Conservation (phyloP, 768 basidiomycete genomes). For the Termitomyces sp. region DNA sequence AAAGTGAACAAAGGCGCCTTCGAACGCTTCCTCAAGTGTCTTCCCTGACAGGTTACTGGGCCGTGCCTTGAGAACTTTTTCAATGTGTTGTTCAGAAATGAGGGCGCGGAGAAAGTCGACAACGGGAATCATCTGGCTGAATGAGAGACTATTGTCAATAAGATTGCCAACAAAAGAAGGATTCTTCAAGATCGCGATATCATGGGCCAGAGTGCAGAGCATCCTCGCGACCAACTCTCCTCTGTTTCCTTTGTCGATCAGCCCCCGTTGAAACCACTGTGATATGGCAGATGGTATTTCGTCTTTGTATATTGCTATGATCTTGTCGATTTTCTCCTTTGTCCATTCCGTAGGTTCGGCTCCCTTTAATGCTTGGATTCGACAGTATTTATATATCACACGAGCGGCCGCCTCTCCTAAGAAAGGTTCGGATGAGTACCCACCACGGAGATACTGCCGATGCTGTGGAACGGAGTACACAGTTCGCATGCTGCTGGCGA, state of each 20-base stretch:
- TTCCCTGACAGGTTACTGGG: not conserved
- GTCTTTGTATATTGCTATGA: not conserved
- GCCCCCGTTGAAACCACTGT: not conserved
- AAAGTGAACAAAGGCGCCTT: not conserved
- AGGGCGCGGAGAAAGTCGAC: no score
- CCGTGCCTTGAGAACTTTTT: not conserved
- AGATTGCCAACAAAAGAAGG: no score
- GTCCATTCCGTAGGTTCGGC: no score
- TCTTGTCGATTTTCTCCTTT: not conserved
- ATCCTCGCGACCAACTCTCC: constrained; percentile 4
- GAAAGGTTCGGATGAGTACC: no score
- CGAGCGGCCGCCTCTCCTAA: no score
- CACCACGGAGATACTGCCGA: no score
- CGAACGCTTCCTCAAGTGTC: not conserved
- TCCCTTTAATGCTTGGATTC: not conserved
- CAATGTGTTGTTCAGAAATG: not conserved
- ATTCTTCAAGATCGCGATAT: not conserved
- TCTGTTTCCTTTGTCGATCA: not conserved
- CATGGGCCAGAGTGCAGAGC: not conserved
- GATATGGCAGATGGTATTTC: not conserved
- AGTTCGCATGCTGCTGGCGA: no score
- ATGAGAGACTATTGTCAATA: not conserved
- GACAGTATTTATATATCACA: not conserved
- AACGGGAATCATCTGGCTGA: not conserved
- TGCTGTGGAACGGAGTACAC: no score